These are phyloP conservation scores for Blastomyces gilchristii DNA, from an alignment of 2,329 filamentous ascomycete genomes.

Conservation along the genomic window DNA sequence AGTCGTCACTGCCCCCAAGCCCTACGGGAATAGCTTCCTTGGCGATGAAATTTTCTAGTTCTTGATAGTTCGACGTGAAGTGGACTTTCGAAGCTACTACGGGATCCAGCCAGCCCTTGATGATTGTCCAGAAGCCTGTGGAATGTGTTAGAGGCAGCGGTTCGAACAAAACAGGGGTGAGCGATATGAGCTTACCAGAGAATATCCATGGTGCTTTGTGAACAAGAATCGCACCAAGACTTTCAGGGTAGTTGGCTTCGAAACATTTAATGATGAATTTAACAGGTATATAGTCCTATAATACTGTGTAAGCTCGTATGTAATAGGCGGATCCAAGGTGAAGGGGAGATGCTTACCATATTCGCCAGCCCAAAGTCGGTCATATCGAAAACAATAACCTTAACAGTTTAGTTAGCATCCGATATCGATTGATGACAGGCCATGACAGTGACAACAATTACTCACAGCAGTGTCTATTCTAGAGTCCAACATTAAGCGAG, in stretches of 20 bases:
- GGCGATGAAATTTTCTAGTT: constrained; percentile 68
- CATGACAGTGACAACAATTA: constrained; percentile 20
- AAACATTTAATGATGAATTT: constrained; percentile 99
- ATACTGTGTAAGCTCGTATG: constrained; percentile 9
- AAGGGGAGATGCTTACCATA: constrained; percentile 50
- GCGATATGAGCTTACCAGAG: constrained; percentile 51
- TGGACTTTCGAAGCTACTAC: constrained; percentile 91
- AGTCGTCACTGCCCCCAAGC: constrained; percentile 76
- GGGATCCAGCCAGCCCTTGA: constrained; percentile 90
- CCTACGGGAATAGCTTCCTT: constrained; percentile 64
- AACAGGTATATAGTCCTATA: constrained; percentile 78
- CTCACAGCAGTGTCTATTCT: constrained; percentile 87
- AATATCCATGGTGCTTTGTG: constrained; percentile 98
- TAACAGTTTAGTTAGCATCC: constrained; percentile 15
- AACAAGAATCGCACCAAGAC: constrained; percentile 75
- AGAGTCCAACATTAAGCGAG: constrained; percentile 66
- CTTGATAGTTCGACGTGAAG: constrained; percentile 73
- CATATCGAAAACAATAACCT: constrained; percentile 96
- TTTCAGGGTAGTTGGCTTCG: constrained; percentile 96
- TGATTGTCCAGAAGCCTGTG: constrained; percentile 85
- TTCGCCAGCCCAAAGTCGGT: constrained; percentile 86
- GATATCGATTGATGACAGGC: constrained; percentile 1
- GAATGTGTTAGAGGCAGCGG: constrained; percentile 5
- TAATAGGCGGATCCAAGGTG: constrained; percentile 16
- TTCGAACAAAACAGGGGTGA: not conserved